A percentile compares a stretch with the other conserved stretches of the same genome.
Conservation (phyloP, 441 rosid species). For the Gossypium schwendimanii region DNA sequence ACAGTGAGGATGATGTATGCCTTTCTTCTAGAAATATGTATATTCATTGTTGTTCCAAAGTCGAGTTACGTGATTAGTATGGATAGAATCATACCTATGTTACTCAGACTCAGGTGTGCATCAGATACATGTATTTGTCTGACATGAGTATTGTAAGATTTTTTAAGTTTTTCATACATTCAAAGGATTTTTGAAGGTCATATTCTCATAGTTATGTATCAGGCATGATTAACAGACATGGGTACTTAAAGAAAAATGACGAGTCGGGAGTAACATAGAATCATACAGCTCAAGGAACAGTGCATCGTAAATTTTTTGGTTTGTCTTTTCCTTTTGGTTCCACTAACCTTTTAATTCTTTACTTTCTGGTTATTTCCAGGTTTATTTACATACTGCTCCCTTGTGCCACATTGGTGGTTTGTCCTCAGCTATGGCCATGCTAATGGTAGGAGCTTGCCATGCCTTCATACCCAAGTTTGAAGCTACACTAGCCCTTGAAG, state of each 20-base stretch:
- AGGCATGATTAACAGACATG: not conserved
- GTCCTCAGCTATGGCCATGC: slow-evolving; percentile 81
- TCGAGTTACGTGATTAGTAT: slow-evolving; percentile 3
- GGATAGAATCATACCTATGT: not conserved
- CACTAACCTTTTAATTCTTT: not conserved
- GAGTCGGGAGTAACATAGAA: not conserved
- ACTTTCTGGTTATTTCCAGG: slow-evolving; percentile 39
- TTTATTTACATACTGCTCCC: slow-evolving; percentile 80
- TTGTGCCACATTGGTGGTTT: slow-evolving; percentile 84
- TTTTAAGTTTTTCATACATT: too few species aligned
- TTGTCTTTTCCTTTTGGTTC: not conserved
- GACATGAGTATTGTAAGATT: too few species aligned
- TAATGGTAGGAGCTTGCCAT: slow-evolving; percentile 81
- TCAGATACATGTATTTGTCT: too few species aligned
- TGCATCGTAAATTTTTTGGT: not conserved
- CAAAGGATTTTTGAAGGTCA: too few species aligned
- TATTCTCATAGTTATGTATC: too few species aligned
- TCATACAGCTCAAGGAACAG: not conserved
- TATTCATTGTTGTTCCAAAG: not conserved
- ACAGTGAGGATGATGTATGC: slow-evolving; percentile 77
- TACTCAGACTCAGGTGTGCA: not conserved
- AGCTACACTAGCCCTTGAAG: slow-evolving; percentile 42
- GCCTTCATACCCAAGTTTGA: slow-evolving; percentile 72
- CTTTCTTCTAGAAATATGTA: slow-evolving; percentile 15
- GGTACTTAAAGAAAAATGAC: not conserved